These are phyloP conservation scores for Cnidoscolus chayamansa DNA, from an alignment of 441 rosid species.

Conservation along the genomic window DNA sequence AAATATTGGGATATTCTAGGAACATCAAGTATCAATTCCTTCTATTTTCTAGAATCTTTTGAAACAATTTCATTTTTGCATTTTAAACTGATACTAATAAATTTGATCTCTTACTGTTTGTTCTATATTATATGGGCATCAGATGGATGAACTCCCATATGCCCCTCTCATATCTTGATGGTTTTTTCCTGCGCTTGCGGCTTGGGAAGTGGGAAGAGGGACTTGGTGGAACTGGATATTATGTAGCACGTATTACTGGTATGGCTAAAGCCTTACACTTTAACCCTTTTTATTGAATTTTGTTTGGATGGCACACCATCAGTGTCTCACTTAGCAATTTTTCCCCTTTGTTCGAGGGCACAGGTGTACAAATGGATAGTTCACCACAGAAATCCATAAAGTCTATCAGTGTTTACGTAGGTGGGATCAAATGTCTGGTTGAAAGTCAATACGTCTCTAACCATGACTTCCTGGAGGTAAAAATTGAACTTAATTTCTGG, in stretches of 20 bases:
- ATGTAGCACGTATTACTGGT: slow-evolving; percentile 77
- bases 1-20: neutral
- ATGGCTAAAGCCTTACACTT: slow-evolving; percentile 6
- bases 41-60: neutral
- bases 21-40: neutral
- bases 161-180: slow-evolving; percentile 56
- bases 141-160: slow-evolving; percentile 59
- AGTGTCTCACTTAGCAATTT: neutral
- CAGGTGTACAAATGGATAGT: slow-evolving; percentile 40
- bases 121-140: slow-evolving; percentile 15
- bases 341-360: slow-evolving; percentile 6
- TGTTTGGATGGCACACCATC: neutral
- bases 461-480: slow-evolving; percentile 79
- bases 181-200: slow-evolving; percentile 75
- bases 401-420: slow-evolving; percentile 53
- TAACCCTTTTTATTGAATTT: neutral
- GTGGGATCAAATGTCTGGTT: slow-evolving; percentile 56
- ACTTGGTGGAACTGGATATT: slow-evolving; percentile 68
- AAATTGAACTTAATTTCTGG: neutral
- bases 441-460: slow-evolving; percentile 78
- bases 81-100: neutral
- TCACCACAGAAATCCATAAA: slow-evolving; percentile 27
- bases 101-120: slow-evolving; percentile 6
- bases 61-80: neutral
- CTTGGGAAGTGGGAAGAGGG: slow-evolving; percentile 79